Percentiles rank a stretch among this genome's conserved stretches.
These are phyloP conservation scores for Tolypocladium album DNA, from an alignment of 2,329 filamentous ascomycete species.

Conservation along the genomic window DNA sequence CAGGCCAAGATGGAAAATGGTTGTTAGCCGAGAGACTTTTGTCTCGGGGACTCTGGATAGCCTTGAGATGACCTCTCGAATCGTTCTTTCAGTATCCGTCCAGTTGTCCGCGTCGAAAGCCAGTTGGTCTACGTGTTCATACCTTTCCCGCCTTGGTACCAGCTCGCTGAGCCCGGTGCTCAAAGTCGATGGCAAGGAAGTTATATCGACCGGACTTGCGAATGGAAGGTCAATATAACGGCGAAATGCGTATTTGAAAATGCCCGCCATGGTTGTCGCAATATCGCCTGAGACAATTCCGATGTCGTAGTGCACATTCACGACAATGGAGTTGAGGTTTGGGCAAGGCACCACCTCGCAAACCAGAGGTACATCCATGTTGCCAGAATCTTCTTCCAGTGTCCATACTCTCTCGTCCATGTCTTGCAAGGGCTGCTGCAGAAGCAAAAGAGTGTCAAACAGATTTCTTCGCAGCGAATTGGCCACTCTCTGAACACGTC, in stretches of 20 bases:
- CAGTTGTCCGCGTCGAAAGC: constrained; percentile 25
- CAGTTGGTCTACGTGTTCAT: constrained; percentile 1
- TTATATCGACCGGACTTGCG: constrained; percentile 8
- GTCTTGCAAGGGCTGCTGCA: constrained; percentile 55
- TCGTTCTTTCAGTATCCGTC: constrained; percentile 36
- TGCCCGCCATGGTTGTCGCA: constrained; percentile 15
- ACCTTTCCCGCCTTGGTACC: constrained; percentile 8
- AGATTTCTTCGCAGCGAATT: constrained; percentile 37
- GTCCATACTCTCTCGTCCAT: constrained; percentile 47
- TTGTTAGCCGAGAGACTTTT: constrained; percentile 48
- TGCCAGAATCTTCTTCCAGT: constrained; percentile 43
- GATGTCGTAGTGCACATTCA: constrained; percentile 54
- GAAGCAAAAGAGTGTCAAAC: constrained; percentile 72
- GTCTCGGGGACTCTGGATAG: constrained; percentile 42
- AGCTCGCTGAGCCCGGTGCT: constrained; percentile 10
- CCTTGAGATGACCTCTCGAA: constrained; percentile 46
- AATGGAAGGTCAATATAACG: constrained; percentile 16
- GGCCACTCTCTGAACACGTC: constrained; percentile 51
- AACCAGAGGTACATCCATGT: constrained; percentile 68
- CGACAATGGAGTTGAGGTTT: constrained; percentile 36
- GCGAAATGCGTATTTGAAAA: constrained; percentile 19
- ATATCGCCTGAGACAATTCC: constrained; percentile 21
- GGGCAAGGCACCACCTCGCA: constrained; percentile 58
- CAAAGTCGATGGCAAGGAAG: constrained; percentile 11
- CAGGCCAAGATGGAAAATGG: constrained; percentile 79